A percentile compares a stretch with the other conserved stretches of the same genome.
Evolutionary conservation across 495 filamentous ascomycete species (phyloP).

Genomic region (Tuber brumale): DNA sequence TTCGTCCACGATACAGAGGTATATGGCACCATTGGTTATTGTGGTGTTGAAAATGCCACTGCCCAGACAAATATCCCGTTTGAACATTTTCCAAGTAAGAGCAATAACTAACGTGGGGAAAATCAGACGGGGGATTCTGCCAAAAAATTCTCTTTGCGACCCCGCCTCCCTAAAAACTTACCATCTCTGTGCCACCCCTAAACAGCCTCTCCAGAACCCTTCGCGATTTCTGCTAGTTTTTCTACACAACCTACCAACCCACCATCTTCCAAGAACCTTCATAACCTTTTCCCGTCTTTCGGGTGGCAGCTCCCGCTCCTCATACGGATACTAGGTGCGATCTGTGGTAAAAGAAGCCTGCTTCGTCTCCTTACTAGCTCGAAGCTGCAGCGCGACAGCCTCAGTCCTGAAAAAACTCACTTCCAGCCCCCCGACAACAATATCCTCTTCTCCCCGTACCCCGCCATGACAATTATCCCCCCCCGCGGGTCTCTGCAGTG

Average conservation of each 20-base stretch:
- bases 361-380: slow-evolving; percentile 24
- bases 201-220: slow-evolving; percentile 21
- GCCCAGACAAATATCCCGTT: slow-evolving; percentile 15
- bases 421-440: slow-evolving; percentile 14
- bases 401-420: background rate
- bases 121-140: slow-evolving; percentile 29
- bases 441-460: slow-evolving; percentile 24
- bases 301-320: slow-evolving; percentile 19
- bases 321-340: slow-evolving; percentile 29
- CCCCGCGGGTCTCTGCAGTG: slow-evolving; percentile 31
- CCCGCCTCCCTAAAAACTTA: slow-evolving; percentile 13
- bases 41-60: slow-evolving; percentile 34
- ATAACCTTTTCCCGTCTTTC: slow-evolving; percentile 35
- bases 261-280: slow-evolving; percentile 25
- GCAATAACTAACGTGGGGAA: background rate
- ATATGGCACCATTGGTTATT: slow-evolving; percentile 31
- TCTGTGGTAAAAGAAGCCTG: slow-evolving; percentile 19
- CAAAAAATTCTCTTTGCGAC: slow-evolving; percentile 28
- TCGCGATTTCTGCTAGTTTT: slow-evolving; percentile 36
- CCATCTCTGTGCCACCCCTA: background rate
- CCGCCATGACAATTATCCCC: slow-evolving; percentile 19
- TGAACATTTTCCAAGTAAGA: background rate
- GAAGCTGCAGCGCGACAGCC: slow-evolving; percentile 20
- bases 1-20: slow-evolving; percentile 26
- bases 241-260: slow-evolving; percentile 34